Conservation (phyloP, 2,329 filamentous ascomycete species). For the Colletotrichum musae region DNA sequence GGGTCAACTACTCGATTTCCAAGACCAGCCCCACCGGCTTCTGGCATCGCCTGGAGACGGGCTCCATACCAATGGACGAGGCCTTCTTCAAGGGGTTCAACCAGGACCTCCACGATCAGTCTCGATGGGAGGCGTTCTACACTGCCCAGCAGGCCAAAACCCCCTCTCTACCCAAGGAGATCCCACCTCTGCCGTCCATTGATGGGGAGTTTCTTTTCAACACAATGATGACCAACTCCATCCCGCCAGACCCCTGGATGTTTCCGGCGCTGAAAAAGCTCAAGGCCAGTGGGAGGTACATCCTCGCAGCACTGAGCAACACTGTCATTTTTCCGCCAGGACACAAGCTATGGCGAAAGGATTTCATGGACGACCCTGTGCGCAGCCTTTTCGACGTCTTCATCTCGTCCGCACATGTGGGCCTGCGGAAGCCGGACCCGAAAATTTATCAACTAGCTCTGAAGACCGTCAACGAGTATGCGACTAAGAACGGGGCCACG, state of each 20-base stretch:
- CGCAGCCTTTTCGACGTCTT: conserved; percentile 86
- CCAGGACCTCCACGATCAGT: conserved; percentile 76
- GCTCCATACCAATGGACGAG: conserved; percentile 81
- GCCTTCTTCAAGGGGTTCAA: conserved; percentile 84
- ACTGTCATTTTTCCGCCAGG: conserved; percentile 87
- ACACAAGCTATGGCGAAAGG: conserved; percentile 75
- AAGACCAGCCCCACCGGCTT: conserved; percentile 81
- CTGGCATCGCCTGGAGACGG: conserved; percentile 92
- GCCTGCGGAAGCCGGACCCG: conserved; percentile 88
- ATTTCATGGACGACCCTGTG: conserved; percentile 70
- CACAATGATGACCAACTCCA: conserved; percentile 87
- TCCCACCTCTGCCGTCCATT: conserved; percentile 78
- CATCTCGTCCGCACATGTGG: conserved; percentile 87
- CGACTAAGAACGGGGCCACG: conserved; percentile 63
- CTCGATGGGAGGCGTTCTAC: conserved; percentile 80
- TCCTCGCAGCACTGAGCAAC: conserved; percentile 89
- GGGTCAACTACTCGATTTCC: conserved; percentile 93
- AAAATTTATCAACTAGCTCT: conserved; percentile 85
- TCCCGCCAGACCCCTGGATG: conserved; percentile 87
- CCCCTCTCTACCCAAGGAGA: conserved; percentile 53
- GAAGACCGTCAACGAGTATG: conserved; percentile 74
- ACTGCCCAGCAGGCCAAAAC: conserved; percentile 57
- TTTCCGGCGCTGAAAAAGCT: conserved; percentile 83
- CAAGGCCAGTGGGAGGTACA: conserved; percentile 73
- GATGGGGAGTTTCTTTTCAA: conserved; percentile 87